Evolutionary conservation across 495 filamentous ascomycete species (phyloP), one percentile per base, ranked within the genome.

Genomic region (Cudoniella acicularis): DNA sequence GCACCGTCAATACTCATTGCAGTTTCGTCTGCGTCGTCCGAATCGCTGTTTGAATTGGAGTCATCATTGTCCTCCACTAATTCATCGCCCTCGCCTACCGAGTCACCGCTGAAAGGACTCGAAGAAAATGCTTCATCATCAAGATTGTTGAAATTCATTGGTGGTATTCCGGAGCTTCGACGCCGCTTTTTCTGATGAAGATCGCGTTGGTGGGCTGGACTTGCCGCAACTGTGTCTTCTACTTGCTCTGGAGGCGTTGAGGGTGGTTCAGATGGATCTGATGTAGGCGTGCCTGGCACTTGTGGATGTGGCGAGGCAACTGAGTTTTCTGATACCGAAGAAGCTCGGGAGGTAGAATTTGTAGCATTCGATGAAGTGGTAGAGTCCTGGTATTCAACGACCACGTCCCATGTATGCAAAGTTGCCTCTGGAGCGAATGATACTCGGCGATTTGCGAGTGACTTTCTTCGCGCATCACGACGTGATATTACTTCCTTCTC

Each of bases 401-500:
- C 83, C 52, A 96, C 92, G 67, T 97, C 92, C 84, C 96, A 99
- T 2, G 94, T 99, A 69, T 99, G 94, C 27, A 99, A 76, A 9
- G 94, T 99, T 13, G 94, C 94, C 72, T 99, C 94, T 1, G 94
- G 94, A 3, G 94, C 94, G 68, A 99, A 99, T 0, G 93, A 97
- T 41, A 99, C 94, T 57, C 94, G 85, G 65, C 95, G 89, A 72
- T 94, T 93, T 27, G 90, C 91, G 60, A 96, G 81, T 1, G 92
- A 97, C 66, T 96, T 97, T 43, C 94, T 81, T 49, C 95, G 85
- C 26, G 90, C 92, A 57, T 94, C 94, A 56, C 91, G 78, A 26
- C 87, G 81, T 54, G 90, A 85, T 24, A 86, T 77, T 54, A 90
- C 81, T 52, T 87, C 84, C 52, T 86, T 86, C 69, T 90, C 86